These are phyloP conservation scores for Candida nemodendra DNA, from an alignment of 805 yeast genomes.

Conservation along the genomic window DNA sequence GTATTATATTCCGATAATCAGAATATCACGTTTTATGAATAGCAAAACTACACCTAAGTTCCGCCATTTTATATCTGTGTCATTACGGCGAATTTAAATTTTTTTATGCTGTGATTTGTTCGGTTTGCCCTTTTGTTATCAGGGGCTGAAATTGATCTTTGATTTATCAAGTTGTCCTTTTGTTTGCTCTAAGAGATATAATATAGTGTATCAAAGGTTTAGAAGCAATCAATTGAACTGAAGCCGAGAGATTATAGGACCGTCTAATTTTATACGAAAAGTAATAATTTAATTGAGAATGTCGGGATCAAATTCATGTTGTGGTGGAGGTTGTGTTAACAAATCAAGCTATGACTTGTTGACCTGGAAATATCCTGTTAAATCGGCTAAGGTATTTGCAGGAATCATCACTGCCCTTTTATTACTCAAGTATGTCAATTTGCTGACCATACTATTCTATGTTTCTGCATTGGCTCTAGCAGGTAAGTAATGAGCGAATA, in stretches of 20 bases:
- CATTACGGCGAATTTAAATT: too few species aligned
- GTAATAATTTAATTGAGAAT: slow-evolving; percentile 4
- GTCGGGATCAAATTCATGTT: slow-evolving; percentile 23
- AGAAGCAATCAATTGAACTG: too few species aligned
- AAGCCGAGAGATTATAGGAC: too few species aligned
- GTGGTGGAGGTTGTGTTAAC: slow-evolving; percentile 33
- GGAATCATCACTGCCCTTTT: slow-evolving; percentile 54
- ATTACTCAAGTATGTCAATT: slow-evolving; percentile 60
- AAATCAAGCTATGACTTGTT: slow-evolving; percentile 39
- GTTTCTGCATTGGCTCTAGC: slow-evolving; percentile 55
- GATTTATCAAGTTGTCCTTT: neutral
- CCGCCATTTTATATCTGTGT: too few species aligned
- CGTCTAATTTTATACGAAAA: too few species aligned
- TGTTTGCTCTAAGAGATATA: neutral
- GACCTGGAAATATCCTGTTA: slow-evolving; percentile 74
- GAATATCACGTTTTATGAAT: neutral
- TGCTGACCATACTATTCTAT: slow-evolving; percentile 60
- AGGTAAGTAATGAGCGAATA: slow-evolving; percentile 19
- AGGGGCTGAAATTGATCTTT: neutral
- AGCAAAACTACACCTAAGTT: too few species aligned
- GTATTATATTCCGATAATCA: neutral
- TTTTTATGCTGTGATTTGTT: slow-evolving; percentile 13
- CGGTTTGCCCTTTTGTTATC: slow-evolving; percentile 9
- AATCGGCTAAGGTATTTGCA: slow-evolving; percentile 76
- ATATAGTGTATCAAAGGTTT: too few species aligned